Percentiles rank a stretch among this genome's conserved stretches.
phyloP scores from a whole-genome alignment of 2,329 filamentous ascomycete species.

The Gnomoniopsis smithogilvyi region DNA sequence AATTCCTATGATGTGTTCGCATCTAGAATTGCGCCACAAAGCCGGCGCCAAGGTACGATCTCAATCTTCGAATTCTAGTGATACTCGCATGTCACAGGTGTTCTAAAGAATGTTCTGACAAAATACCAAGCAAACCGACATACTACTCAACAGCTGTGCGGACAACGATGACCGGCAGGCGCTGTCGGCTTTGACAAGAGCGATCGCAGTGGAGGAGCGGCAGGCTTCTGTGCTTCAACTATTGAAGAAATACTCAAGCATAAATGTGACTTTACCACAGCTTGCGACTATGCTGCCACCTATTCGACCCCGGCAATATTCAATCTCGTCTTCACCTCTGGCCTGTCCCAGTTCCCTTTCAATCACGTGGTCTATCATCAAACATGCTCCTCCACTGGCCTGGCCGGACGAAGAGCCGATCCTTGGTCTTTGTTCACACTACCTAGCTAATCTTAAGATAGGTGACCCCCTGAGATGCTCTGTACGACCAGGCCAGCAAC shows the following conservation, averaged over 20 bases:
- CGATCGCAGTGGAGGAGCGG: constrained; percentile 28
- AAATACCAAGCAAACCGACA: not conserved
- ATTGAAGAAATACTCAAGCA: constrained; percentile 46
- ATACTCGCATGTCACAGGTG: not conserved
- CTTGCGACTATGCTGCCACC: constrained; percentile 56
- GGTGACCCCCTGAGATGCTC: not conserved
- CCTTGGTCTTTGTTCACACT: constrained; percentile 21
- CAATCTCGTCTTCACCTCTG: constrained; percentile 54
- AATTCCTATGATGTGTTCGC: not conserved
- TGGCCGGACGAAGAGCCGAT: not conserved
- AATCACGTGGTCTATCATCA: constrained; percentile 40
- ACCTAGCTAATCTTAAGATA: constrained; percentile 33
- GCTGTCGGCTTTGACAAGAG: not conserved
- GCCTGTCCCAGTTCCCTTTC: constrained; percentile 33
- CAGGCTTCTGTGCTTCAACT: constrained; percentile 51
- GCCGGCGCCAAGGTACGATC: not conserved
- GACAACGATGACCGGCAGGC: not conserved
- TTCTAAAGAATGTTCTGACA: not conserved
- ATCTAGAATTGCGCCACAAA: not conserved
- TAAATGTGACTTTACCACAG: constrained; percentile 46
- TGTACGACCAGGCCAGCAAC: constrained; percentile 19
- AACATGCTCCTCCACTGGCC: not conserved
- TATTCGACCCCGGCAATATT: constrained; percentile 57
- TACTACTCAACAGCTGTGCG: not conserved
- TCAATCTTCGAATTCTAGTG: not conserved